Evolutionary conservation across 177 flowering plant species (phyloP).

Genomic region (Vitis hybrid): DNA sequence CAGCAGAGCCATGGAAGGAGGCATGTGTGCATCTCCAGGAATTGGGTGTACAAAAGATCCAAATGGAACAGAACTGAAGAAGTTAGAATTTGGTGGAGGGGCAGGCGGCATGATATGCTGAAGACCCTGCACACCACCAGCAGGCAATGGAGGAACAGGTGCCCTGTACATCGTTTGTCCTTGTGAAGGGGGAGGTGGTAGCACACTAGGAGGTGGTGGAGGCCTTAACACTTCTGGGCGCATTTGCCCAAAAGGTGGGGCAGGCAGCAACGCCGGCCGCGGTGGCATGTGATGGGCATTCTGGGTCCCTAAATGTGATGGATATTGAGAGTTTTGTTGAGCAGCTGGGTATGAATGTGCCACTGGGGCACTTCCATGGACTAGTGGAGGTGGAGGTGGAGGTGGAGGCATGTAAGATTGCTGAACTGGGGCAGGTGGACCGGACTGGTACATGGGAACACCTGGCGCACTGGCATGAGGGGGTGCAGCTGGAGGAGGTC

Average conservation of each 20-base stretch:
- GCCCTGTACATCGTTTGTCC: conserved; percentile 36
- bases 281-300: conserved; percentile 28
- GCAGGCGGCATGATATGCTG: conserved; percentile 21
- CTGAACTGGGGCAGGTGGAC: conserved; percentile 18
- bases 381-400: conserved; percentile 18
- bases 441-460: conserved; percentile 28
- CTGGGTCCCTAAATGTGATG: conserved; percentile 27
- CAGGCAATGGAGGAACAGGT: conserved; percentile 25
- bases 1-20: conserved; percentile 27
- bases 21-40: conserved; percentile 22
- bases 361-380: conserved; percentile 23
- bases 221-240: conserved; percentile 14
- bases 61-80: conserved; percentile 27
- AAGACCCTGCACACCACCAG: conserved; percentile 25
- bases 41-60: conserved; percentile 19
- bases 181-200: conserved; percentile 46
- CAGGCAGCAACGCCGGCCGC: conserved; percentile 3
- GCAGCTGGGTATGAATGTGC: conserved; percentile 23
- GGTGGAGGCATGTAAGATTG: conserved; percentile 33
- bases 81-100: conserved; percentile 40
- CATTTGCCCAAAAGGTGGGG: conserved; percentile 20
- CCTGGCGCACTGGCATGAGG: conserved; percentile 23
- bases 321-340: conserved; percentile 33
- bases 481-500: conserved; percentile 15
- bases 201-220: conserved; percentile 31